phyloP scores from a whole-genome alignment of 345 rosid species.

The Gossypium rotundifolium region DNA sequence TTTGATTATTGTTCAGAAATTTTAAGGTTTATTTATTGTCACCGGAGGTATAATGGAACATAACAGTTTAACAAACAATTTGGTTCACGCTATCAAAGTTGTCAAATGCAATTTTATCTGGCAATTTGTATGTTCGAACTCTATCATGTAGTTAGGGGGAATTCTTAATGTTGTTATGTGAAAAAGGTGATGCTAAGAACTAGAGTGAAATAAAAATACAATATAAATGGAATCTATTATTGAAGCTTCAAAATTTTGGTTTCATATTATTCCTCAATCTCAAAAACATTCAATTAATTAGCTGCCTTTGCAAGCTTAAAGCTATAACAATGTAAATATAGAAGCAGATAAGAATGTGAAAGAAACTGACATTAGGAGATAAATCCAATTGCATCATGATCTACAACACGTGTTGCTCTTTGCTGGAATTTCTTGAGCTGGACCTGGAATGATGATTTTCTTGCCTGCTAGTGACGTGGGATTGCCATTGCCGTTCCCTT shows the following conservation, averaged over 20 bases:
- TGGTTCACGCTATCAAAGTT: too few relatives aligned
- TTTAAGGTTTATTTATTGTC: neutral
- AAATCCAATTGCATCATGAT: slow-evolving; percentile 24
- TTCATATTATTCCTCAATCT: neutral
- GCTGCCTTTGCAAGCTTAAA: slow-evolving; percentile 12
- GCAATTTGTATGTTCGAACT: neutral
- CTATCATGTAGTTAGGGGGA: neutral
- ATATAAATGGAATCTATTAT: too few relatives aligned
- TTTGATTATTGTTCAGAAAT: neutral
- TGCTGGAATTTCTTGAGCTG: slow-evolving; percentile 54
- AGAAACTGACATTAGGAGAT: slow-evolving; percentile 3
- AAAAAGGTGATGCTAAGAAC: too few relatives aligned
- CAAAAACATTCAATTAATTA: slow-evolving; percentile 11
- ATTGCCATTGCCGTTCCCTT: slow-evolving; percentile 38
- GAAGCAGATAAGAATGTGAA: slow-evolving; percentile 20
- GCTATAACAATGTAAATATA: slow-evolving; percentile 19
- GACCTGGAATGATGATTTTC: slow-evolving; percentile 63
- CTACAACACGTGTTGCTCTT: slow-evolving; percentile 58
- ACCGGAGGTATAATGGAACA: neutral
- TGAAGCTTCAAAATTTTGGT: neutral
- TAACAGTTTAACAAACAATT: neutral
- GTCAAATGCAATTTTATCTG: neutral
- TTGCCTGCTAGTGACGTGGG: slow-evolving; percentile 53
- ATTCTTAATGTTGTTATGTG: too few relatives aligned
- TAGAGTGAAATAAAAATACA: too few relatives aligned